A percentile compares a stretch with the other conserved stretches of the same genome.
Conservation (phyloP, 1,139 yeast genomes). For the Kurtzmaniella natalensis region DNA sequence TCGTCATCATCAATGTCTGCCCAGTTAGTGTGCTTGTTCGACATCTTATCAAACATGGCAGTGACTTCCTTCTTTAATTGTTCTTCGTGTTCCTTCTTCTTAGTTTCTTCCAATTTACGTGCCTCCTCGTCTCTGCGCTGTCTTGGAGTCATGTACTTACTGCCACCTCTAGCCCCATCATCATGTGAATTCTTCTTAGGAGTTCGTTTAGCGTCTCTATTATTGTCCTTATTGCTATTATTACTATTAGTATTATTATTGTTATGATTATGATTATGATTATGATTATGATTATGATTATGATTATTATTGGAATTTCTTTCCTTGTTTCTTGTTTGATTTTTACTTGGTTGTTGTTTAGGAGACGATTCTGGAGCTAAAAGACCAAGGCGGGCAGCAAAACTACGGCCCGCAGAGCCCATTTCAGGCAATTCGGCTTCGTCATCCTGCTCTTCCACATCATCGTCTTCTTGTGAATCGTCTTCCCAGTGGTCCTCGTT, state of each 20-base stretch:
- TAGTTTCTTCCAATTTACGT: conserved; percentile 11
- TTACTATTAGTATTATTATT: no score
- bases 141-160: conserved; percentile 11
- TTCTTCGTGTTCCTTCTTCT: conserved; percentile 13
- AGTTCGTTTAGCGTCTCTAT: neutral
- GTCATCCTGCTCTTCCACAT: conserved; percentile 5
- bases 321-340: no score
- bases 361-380: neutral
- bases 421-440: conserved; percentile 5
- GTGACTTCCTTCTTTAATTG: conserved; percentile 24
- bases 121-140: conserved; percentile 4
- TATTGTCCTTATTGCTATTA: no score
- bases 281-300: no score
- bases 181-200: conserved; percentile 14
- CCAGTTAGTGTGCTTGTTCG: conserved; percentile 28
- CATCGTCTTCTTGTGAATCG: conserved; percentile 7
- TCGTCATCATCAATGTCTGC: conserved; percentile 25
- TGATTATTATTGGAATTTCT: no score
- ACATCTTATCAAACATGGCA: conserved; percentile 28
- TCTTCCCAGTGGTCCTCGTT: neutral
- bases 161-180: conserved; percentile 10
- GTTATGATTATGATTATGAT: no score
- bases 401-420: conserved; percentile 13
- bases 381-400: conserved; percentile 21
- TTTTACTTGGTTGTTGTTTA: no score